Percentiles rank a stretch among this genome's conserved stretches.
Evolutionary conservation across 192 early-diverging fungal genomes (phyloP).

Genomic region (Gonapodya prolifera): DNA sequence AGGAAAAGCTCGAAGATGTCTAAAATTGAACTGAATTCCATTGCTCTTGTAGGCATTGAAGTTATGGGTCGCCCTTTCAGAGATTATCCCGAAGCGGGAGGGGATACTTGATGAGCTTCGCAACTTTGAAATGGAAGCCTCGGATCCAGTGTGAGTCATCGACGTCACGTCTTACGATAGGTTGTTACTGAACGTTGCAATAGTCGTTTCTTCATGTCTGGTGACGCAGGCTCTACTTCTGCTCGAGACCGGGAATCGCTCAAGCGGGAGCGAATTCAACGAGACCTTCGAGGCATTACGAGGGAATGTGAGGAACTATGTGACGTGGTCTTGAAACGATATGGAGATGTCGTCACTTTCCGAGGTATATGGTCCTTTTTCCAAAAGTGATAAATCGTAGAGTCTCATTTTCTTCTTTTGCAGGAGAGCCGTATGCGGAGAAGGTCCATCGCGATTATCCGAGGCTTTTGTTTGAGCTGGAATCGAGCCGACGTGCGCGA

Average conservation of each 20-base stretch:
- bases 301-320: not conserved
- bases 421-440: not conserved
- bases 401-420: not conserved
- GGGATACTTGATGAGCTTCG: not conserved
- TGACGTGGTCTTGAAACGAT: not conserved
- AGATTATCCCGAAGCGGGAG: not conserved
- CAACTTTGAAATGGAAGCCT: not conserved
- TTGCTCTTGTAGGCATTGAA: not conserved
- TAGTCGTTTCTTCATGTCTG: not conserved
- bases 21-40: not conserved
- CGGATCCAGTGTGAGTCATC: not conserved
- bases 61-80: not conserved
- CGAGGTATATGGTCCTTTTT: not conserved
- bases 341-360: not conserved
- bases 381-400: not conserved
- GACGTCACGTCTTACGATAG: too few relatives aligned
- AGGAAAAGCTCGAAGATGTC: too few relatives aligned
- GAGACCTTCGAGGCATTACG: not conserved
- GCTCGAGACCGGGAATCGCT: not conserved
- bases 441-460: not conserved
- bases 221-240: not conserved
- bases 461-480: not conserved
- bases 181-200: too few relatives aligned
- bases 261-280: not conserved
- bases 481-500: not conserved